Evolutionary conservation across 225 moss, liverwort and hornwort genomes (phyloP).

Genomic region (Sphagnum contortum): DNA sequence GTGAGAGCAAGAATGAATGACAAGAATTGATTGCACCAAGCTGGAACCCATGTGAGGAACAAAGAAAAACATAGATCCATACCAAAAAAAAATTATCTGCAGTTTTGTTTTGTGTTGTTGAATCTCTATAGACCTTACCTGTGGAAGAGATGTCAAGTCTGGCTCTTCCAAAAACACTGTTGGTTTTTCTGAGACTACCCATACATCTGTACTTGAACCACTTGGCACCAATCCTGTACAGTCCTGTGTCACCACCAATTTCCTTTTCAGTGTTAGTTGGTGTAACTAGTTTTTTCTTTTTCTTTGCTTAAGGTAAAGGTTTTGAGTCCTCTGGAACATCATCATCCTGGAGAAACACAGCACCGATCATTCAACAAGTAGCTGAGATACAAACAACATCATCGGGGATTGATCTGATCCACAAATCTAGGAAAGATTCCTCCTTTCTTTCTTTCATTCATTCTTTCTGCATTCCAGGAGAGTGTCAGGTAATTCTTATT

Average conservation of each 20-base stretch:
- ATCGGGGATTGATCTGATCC: no score
- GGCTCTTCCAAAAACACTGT: constrained; percentile 52
- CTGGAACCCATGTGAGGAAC: no score
- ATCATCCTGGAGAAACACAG: background rate
- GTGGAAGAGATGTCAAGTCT: constrained; percentile 64
- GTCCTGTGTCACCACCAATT: constrained; percentile 36
- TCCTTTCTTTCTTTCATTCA: no score
- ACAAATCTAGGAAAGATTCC: no score
- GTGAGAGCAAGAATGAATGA: no score
- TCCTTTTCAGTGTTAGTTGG: background rate
- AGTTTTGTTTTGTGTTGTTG: background rate
- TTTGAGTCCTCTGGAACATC: no score
- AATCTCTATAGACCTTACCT: constrained; percentile 20
- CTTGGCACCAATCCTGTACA: constrained; percentile 49
- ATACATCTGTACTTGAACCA: constrained; percentile 38
- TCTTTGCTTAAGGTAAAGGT: background rate
- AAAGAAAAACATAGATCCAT: background rate
- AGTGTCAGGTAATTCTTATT: no score
- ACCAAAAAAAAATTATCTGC: background rate
- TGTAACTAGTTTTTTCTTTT: background rate
- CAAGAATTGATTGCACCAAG: no score
- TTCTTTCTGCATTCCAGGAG: no score
- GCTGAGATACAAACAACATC: no score
- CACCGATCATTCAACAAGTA: background rate
- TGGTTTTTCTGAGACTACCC: constrained; percentile 71